Evolutionary conservation across 2,329 filamentous ascomycete genomes (phyloP).

Genomic region (Metarhizium rileyi): DNA sequence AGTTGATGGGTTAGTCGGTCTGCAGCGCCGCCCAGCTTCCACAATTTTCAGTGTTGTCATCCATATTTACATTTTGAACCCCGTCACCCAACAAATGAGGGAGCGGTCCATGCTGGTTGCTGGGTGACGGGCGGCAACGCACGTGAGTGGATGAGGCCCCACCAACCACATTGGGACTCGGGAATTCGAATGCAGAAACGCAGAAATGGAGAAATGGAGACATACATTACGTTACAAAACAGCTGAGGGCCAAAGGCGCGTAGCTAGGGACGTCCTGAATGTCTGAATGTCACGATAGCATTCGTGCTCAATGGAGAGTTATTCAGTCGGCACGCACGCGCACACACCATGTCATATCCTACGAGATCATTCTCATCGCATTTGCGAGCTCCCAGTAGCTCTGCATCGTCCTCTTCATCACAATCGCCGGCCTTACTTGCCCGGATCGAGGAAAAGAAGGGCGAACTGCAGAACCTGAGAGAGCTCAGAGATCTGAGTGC

Average conservation of each 20-base stretch:
- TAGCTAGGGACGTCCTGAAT: not conserved
- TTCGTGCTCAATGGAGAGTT: not conserved
- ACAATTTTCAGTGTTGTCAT: constrained; percentile 18
- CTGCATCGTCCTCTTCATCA: constrained; percentile 40
- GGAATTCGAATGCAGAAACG: no score
- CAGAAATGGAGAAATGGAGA: no score
- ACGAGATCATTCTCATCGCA: constrained; percentile 54
- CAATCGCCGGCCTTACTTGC: constrained; percentile 63
- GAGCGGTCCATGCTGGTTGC: constrained; percentile 18
- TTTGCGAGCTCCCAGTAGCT: constrained; percentile 51
- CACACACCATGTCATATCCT: constrained; percentile 43
- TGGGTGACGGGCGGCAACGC: constrained; percentile 12
- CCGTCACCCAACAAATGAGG: constrained; percentile 16
- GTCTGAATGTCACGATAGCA: not conserved
- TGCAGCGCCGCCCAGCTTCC: constrained; percentile 1
- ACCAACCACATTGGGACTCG: constrained; percentile 12
- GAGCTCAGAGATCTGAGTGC: constrained; percentile 72
- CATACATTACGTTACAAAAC: not conserved
- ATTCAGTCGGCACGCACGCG: not conserved
- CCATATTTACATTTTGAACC: constrained; percentile 23
- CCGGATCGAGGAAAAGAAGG: constrained; percentile 77
- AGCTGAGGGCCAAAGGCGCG: not conserved
- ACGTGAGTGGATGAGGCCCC: constrained; percentile 19
- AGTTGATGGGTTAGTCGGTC: constrained; percentile 6
- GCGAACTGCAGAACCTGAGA: constrained; percentile 68